Evolutionary conservation across 1,139 yeast species (phyloP), one percentile per base, ranked within the genome.

Genomic region (Hanseniaspora uvarum): DNA sequence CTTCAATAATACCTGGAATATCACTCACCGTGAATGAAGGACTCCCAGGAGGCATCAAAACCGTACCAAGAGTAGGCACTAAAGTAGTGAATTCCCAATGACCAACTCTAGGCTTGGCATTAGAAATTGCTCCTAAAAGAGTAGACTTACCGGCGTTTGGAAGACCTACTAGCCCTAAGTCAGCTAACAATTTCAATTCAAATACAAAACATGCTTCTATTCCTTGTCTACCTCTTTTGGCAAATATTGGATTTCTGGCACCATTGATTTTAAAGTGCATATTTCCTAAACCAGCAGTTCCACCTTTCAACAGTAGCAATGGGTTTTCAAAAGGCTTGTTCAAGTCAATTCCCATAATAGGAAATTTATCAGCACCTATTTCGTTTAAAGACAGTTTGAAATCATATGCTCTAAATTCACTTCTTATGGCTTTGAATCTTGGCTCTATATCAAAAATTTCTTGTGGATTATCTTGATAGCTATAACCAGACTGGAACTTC

Each of bases 131-230:
- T 55, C 94, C 72, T 49, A 92, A 69, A 33, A 92, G 72, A 0
- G 96, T 87, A 2, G 95, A 86, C 65, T 92, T 92, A 1, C 98
- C 98, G 5, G 97, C 96, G 67, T 92, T 92, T 0, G 98, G 98
- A 28, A 92, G 72, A 0, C 98, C 98, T 23, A 92, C 96, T 11
- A 92, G 72, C 0, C 97, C 98, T 57, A 92, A 70, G 66, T 92
- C 97, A 0, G 98, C 98, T 57, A 92, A 75, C 41, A 88, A 73
- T 64, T 87, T 87, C 58, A 92, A 72, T 67, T 92, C 98, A 58
- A 92, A 78, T 55, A 87, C 68, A 59, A 92, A 87, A 58, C 75
- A 73, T 23, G 78, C 77, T 36, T 79, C 81, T 3, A 87, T 61
- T 0, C 88, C 88, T 8, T 70, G 70, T 56, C 97, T 75, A 2